phyloP scores from a whole-genome alignment of 2,329 filamentous ascomycete species.

The Lachnellula cervina region DNA sequence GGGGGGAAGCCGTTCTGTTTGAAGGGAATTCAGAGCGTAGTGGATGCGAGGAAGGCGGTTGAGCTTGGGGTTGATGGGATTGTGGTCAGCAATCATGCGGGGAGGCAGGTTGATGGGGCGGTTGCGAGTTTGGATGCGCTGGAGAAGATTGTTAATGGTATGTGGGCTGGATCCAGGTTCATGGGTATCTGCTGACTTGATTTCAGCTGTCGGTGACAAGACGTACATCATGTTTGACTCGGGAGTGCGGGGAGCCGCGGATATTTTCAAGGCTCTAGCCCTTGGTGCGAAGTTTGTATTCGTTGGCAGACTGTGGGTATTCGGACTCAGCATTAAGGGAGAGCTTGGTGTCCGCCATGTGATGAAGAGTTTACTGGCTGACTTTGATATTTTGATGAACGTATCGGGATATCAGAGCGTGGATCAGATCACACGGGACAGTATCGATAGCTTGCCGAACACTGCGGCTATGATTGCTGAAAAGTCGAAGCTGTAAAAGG shows the following conservation, averaged over 20 bases:
- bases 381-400: constrained; percentile 59
- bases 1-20: constrained; percentile 55
- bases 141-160: constrained; percentile 51
- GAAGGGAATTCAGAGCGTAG: constrained; percentile 58
- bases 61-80: constrained; percentile 56
- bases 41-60: constrained; percentile 52
- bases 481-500: constrained; percentile 25
- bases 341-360: constrained; percentile 58
- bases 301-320: constrained; percentile 56
- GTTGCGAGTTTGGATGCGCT: constrained; percentile 54
- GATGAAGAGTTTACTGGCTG: constrained; percentile 55
- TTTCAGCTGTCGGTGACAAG: constrained; percentile 17
- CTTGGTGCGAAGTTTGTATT: constrained; percentile 59
- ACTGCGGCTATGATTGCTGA: constrained; percentile 36
- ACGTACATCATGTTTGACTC: constrained; percentile 44
- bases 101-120: constrained; percentile 57
- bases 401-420: constrained; percentile 51
- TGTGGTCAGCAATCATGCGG: constrained; percentile 55
- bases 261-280: constrained; percentile 57
- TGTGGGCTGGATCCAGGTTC: constrained; percentile 8
- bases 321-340: constrained; percentile 54
- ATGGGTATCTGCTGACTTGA: background rate
- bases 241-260: constrained; percentile 50
- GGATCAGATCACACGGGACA: constrained; percentile 43
- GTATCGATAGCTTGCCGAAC: constrained; percentile 39